phyloP scores from a whole-genome alignment of 345 rosid genomes.

The Rhodomyrtus tomentosa region DNA sequence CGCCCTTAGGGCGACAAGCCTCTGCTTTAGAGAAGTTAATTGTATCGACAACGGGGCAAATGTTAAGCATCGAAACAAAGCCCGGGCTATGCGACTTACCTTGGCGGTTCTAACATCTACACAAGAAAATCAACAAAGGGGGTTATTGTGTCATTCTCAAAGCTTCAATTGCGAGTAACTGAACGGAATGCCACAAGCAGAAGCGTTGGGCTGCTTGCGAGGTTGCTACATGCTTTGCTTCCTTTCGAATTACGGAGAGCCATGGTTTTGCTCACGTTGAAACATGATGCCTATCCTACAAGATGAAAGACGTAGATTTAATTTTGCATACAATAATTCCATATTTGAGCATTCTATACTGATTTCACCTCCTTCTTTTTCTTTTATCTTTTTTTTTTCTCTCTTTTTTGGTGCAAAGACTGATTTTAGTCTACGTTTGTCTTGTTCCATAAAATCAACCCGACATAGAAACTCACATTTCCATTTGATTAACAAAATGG shows the following conservation, averaged over 20 bases:
- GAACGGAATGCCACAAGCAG: fast-evolving
- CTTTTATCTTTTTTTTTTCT: too few species aligned
- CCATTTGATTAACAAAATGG: too few species aligned
- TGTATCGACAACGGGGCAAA: background rate
- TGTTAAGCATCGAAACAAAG: background rate
- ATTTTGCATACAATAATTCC: too few species aligned
- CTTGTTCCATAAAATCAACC: too few species aligned
- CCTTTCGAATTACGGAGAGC: fast-evolving
- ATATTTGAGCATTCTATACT: too few species aligned
- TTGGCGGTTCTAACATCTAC: background rate
- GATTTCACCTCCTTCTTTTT: too few species aligned
- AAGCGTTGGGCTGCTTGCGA: fast-evolving
- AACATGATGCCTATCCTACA: fast-evolving
- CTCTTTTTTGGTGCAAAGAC: too few species aligned
- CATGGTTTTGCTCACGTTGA: background rate
- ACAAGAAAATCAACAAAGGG: background rate
- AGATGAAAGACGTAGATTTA: too few species aligned
- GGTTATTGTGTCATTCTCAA: background rate
- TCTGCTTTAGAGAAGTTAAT: background rate
- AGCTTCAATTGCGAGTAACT: background rate
- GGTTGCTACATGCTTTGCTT: background rate
- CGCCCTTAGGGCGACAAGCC: background rate
- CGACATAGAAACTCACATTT: too few species aligned
- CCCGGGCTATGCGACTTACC: background rate
- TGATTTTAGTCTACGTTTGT: too few species aligned